Evolutionary conservation across 2,329 filamentous ascomycete genomes (phyloP), one percentile per base, ranked within the genome.

Genomic region (Simplicillium aogashimaense): DNA sequence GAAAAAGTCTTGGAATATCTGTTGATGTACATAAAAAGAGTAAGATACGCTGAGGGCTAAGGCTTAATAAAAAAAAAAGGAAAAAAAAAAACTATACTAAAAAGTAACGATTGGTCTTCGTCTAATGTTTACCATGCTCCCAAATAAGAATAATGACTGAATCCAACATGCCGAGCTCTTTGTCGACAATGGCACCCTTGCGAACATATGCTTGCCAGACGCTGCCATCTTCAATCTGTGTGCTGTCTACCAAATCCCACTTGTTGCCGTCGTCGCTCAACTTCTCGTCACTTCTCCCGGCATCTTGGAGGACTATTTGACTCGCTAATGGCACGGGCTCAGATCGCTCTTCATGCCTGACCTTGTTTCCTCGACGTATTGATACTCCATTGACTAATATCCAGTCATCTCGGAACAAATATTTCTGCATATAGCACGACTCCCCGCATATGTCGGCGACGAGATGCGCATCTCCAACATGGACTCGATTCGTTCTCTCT

Each of bases 151-250:
- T 52, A 46, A 67, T 58, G 4, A 66, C 51, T 16, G 63, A 66
- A 42, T 66, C 63, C 13, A n/a, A n/a, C 2, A 57, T 47, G 25
- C 56, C 50, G 6, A 54, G 50, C 6, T 45, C 44, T 20, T 53
- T 52, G 33, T 53, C 53, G 28, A 11, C 39, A 4, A 40, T 45
- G 35, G 8, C 45, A 39, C 50, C 52, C 29, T 41, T 54, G 39
- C 64, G 67, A 14, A 68, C 50, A 34, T 71, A 72, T 0, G 64
- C 65, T 54, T 71, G 67, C 65, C 66, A 65, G 3, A 70, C 61
- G 33, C 58, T 55, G 8, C 66, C 64, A 14, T 57, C 47, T 2
- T 53, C 46, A 3, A 54, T 55, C 1, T 54, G 46, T 4, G 52
- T 53, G 10, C 64, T 57, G 46, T 71, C 66, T 33, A 67, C 41